Evolutionary conservation across 2,329 filamentous ascomycete species (phyloP).

Genomic region (Tolypocladium sp.): DNA sequence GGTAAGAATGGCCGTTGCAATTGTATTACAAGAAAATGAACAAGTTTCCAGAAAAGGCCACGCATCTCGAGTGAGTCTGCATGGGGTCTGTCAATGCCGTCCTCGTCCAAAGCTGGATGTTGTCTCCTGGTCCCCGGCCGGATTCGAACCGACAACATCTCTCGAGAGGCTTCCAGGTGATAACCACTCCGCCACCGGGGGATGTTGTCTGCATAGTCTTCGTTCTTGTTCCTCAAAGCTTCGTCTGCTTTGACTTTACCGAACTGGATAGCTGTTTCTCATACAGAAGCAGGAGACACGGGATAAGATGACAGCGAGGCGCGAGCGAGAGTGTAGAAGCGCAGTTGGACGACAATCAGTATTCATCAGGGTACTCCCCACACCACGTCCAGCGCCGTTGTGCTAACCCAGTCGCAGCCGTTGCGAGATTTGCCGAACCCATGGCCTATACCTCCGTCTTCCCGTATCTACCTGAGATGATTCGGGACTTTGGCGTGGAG

Average conservation of each 20-base stretch:
- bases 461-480: conserved; percentile 71
- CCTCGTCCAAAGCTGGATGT: neutral
- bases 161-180: too few species aligned
- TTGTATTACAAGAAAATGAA: neutral
- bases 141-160: too few species aligned
- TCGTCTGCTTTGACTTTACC: too few species aligned
- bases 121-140: too few species aligned
- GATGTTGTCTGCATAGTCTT: neutral
- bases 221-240: neutral
- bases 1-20: conserved; percentile 40
- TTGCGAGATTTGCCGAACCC: conserved; percentile 72
- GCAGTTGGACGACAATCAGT: neutral
- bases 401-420: conserved; percentile 37
- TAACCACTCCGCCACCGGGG: too few species aligned
- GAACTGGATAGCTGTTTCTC: neutral
- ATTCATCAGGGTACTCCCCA: neutral
- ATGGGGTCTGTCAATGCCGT: neutral
- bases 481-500: conserved; percentile 65
- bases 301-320: conserved; percentile 1
- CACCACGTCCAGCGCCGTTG: neutral
- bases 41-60: neutral
- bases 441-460: conserved; percentile 63
- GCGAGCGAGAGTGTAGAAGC: neutral
- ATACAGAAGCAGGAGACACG: neutral
- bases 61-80: neutral